These are phyloP conservation scores for Cicer yamashitae DNA, from an alignment of 306 rosid species.

Conservation along the genomic window DNA sequence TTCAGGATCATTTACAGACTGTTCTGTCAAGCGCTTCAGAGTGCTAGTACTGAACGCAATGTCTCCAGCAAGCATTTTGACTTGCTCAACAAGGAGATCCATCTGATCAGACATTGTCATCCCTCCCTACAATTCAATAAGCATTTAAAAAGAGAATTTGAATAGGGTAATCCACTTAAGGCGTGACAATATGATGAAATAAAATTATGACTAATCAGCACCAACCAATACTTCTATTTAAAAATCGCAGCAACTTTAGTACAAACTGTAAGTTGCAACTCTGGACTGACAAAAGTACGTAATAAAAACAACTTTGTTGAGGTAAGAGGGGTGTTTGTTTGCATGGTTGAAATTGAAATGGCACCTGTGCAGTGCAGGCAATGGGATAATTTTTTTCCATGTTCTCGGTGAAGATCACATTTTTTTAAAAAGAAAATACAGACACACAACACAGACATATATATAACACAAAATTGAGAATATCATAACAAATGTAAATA, in stretches of 20 bases:
- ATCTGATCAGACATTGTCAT: conserved; percentile 90
- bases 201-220: conserved; percentile 6
- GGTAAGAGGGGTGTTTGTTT: background rate
- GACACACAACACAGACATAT: background rate
- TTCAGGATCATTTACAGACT: conserved; percentile 83
- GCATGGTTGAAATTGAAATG: background rate
- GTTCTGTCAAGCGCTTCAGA: conserved; percentile 93
- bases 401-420: background rate
- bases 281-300: conserved; percentile 20
- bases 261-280: background rate
- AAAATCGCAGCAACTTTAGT: conserved; percentile 23
- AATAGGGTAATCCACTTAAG: conserved; percentile 28
- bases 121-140: conserved; percentile 71
- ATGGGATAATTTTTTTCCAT: background rate
- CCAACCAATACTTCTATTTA: conserved; percentile 2
- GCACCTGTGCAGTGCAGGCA: background rate
- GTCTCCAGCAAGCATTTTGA: conserved; percentile 98
- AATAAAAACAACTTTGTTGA: background rate
- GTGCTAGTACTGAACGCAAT: conserved; percentile 95
- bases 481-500: background rate
- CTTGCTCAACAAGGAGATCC: conserved; percentile 98
- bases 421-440: background rate
- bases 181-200: conserved; percentile 11
- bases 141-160: conserved; percentile 33
- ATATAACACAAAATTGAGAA: background rate